Conservation (phyloP, 2,329 filamentous ascomycete species). For the Teratosphaeriaceae sp. region DNA sequence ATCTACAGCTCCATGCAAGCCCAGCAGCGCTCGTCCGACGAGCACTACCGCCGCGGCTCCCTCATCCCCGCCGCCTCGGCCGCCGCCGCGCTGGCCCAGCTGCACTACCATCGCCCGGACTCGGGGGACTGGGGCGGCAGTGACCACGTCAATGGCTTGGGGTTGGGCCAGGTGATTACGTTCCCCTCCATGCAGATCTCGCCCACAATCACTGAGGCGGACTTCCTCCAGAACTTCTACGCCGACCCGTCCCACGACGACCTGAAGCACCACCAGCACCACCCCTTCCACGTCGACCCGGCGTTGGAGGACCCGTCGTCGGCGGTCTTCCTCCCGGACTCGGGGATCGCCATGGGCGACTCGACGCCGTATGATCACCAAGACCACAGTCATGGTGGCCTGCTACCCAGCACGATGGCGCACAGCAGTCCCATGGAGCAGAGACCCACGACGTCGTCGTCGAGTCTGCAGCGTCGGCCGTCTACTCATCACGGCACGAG, state of each 20-base stretch:
- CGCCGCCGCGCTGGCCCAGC: slow-evolving; percentile 78
- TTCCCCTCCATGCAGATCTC: slow-evolving; percentile 28
- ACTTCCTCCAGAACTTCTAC: slow-evolving; percentile 32
- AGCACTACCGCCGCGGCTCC: slow-evolving; percentile 58
- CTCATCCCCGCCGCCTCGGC: slow-evolving; percentile 66
- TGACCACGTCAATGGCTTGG: slow-evolving; percentile 22
- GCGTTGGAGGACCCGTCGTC: slow-evolving; percentile 56
- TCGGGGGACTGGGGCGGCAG: slow-evolving; percentile 66
- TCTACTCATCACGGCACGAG: slow-evolving; percentile 47
- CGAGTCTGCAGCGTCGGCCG: slow-evolving; percentile 67
- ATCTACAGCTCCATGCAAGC: slow-evolving; percentile 49
- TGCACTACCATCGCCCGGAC: slow-evolving; percentile 71
- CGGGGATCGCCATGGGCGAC: slow-evolving; percentile 33
- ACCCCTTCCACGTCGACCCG: slow-evolving; percentile 26
- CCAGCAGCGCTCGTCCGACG: slow-evolving; percentile 61
- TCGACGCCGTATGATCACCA: neutral
- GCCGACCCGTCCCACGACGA: slow-evolving; percentile 36
- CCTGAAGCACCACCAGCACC: slow-evolving; percentile 24
- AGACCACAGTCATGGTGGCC: slow-evolving; percentile 52
- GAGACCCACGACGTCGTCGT: slow-evolving; percentile 79
- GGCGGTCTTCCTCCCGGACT: slow-evolving; percentile 38
- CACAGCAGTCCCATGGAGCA: slow-evolving; percentile 80
- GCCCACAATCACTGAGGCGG: slow-evolving; percentile 30
- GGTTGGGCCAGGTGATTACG: slow-evolving; percentile 29
- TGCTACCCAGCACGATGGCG: slow-evolving; percentile 74